A percentile compares a stretch with the other conserved stretches of the same genome.
phyloP scores from a whole-genome alignment of 768 basidiomycete genomes.

The Roridomyces roridus region DNA sequence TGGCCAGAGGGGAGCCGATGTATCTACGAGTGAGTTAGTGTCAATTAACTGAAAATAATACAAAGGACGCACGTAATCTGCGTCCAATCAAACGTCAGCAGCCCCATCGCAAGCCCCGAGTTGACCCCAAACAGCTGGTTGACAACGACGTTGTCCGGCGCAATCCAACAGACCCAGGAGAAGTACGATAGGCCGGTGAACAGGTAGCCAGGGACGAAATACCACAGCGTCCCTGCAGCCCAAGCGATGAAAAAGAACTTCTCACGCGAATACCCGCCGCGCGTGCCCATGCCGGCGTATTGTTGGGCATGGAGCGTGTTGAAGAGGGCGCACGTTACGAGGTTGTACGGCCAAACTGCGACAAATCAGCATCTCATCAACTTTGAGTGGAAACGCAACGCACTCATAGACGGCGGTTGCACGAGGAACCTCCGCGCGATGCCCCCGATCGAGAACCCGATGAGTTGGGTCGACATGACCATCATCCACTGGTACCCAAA shows the following conservation, averaged over 20 bases:
- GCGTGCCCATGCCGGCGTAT: slow-evolving; percentile 66
- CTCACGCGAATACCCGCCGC: slow-evolving; percentile 57
- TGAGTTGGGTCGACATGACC: slow-evolving; percentile 65
- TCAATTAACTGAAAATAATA: slow-evolving; percentile 10
- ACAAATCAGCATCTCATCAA: too few species aligned
- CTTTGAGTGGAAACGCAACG: too few species aligned
- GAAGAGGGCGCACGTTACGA: slow-evolving; percentile 84
- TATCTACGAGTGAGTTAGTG: slow-evolving; percentile 26
- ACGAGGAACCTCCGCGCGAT: slow-evolving; percentile 82
- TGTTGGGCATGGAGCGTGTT: slow-evolving; percentile 77
- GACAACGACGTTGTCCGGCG: slow-evolving; percentile 60
- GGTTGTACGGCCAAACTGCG: slow-evolving; percentile 78
- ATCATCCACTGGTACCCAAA: slow-evolving; percentile 68
- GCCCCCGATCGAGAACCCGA: slow-evolving; percentile 78
- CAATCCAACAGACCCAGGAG: slow-evolving; percentile 81
- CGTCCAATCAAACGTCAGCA: slow-evolving; percentile 70
- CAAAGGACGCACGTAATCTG: slow-evolving; percentile 49
- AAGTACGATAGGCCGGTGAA: slow-evolving; percentile 80
- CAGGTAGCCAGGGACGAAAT: slow-evolving; percentile 84
- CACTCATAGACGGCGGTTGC: slow-evolving; percentile 79
- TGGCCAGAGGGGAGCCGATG: too few species aligned
- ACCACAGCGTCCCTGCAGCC: slow-evolving; percentile 48
- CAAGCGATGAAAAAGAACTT: slow-evolving; percentile 72
- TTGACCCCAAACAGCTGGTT: slow-evolving; percentile 59
- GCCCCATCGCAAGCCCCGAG: slow-evolving; percentile 63